These are phyloP conservation scores for Tricholoma hemisulphureum DNA, from an alignment of 768 basidiomycete species.

Conservation along the genomic window DNA sequence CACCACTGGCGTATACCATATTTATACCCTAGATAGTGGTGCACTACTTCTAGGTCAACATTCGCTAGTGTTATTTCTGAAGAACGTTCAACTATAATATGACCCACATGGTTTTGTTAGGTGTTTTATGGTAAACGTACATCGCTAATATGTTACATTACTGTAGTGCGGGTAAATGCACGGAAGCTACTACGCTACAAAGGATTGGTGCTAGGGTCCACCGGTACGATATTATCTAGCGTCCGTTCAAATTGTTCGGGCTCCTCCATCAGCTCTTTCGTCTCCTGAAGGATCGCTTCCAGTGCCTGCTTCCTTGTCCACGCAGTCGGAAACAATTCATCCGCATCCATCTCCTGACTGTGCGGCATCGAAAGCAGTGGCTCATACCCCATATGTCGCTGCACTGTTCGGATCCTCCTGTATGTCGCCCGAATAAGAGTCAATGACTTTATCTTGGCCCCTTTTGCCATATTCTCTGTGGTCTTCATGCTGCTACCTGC, in stretches of 20 bases:
- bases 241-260: slow-evolving; percentile 42
- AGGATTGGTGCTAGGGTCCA: slow-evolving; percentile 18
- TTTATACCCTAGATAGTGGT: neutral
- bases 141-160: too few relatives aligned
- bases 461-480: slow-evolving; percentile 29
- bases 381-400: slow-evolving; percentile 63
- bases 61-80: too few relatives aligned
- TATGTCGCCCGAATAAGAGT: slow-evolving; percentile 58
- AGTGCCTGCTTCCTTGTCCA: slow-evolving; percentile 59
- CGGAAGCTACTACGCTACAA: neutral
- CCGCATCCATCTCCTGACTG: slow-evolving; percentile 26
- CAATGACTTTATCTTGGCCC: slow-evolving; percentile 48
- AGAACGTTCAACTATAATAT: too few relatives aligned
- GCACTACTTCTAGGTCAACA: too few relatives aligned
- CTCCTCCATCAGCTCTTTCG: slow-evolving; percentile 56
- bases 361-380: slow-evolving; percentile 49
- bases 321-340: slow-evolving; percentile 36
- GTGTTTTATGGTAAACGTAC: too few relatives aligned
- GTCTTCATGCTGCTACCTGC: slow-evolving; percentile 23
- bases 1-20: neutral
- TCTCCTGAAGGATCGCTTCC: slow-evolving; percentile 52
- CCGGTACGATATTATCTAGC: slow-evolving; percentile 29
- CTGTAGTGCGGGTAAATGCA: too few relatives aligned
- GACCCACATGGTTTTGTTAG: too few relatives aligned
- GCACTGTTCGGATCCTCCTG: slow-evolving; percentile 58